Evolutionary conservation across 139 green algal genomes (phyloP).

Genomic region (Desmodesmus armatus): DNA sequence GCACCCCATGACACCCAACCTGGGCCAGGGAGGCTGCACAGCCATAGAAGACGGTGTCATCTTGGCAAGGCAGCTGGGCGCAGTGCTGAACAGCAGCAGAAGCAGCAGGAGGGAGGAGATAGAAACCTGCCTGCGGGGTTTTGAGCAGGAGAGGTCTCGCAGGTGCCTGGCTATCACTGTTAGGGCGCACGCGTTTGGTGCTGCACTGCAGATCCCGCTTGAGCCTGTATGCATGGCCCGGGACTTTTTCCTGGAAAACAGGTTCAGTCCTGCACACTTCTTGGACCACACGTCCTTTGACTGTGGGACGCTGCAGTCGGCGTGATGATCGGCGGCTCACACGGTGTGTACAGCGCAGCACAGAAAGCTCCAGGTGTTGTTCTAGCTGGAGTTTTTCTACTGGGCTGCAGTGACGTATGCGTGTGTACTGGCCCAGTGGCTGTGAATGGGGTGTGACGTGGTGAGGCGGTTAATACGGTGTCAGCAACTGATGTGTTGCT

Average conservation of each 20-base stretch:
- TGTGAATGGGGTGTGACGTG: no score
- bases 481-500: no score
- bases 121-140: conserved; percentile 53
- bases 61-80: conserved; percentile 56
- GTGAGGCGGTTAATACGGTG: no score
- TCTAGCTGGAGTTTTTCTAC: no score
- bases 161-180: conserved; percentile 61
- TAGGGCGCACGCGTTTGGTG: conserved; percentile 53
- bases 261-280: conserved; percentile 66
- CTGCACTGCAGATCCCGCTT: conserved; percentile 63
- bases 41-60: conserved; percentile 79
- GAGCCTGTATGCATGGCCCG: conserved; percentile 55
- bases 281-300: conserved; percentile 73
- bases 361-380: no score
- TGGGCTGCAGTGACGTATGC: no score
- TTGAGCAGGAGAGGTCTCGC: conserved; percentile 57
- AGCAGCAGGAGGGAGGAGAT: conserved; percentile 12
- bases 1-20: conserved; percentile 85
- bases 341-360: background rate
- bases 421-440: no score
- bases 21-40: conserved; percentile 77
- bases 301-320: conserved; percentile 39
- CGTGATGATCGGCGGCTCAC: background rate
- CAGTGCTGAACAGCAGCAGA: background rate
- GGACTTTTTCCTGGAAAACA: conserved; percentile 57